phyloP scores from a whole-genome alignment of 768 basidiomycete genomes.

The Podaxis mareebaensis region DNA sequence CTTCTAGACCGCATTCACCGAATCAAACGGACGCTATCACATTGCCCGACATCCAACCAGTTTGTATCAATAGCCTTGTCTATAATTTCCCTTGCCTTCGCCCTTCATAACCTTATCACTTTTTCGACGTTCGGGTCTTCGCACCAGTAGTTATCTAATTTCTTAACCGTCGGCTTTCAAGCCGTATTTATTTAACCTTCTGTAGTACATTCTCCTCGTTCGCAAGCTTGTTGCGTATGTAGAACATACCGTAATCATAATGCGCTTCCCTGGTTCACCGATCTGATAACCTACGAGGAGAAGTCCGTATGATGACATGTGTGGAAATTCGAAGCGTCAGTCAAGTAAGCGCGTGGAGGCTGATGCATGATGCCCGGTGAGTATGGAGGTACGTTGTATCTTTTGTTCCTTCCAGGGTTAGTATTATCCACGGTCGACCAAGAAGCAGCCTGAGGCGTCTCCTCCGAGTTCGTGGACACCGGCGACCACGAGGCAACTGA shows the following conservation, averaged over 20 bases:
- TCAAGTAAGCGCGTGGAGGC: background rate
- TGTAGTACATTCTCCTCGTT: constrained; percentile 2
- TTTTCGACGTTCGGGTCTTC: background rate
- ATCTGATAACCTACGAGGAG: constrained; percentile 13
- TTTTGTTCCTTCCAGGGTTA: background rate
- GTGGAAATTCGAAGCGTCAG: constrained; percentile 9
- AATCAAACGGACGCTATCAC: constrained; percentile 27
- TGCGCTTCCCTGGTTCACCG: background rate
- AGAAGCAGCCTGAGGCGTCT: too few species aligned
- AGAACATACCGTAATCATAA: constrained; percentile 15
- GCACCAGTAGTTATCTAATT: background rate
- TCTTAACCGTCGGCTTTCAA: background rate
- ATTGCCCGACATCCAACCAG: constrained; percentile 10
- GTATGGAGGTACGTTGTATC: constrained; percentile 11
- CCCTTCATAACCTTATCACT: background rate
- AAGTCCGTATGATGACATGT: background rate
- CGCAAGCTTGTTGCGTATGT: constrained; percentile 10
- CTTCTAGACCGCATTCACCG: constrained; percentile 28
- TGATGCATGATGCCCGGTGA: constrained; percentile 10
- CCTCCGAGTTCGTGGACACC: background rate
- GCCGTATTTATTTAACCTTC: constrained; percentile 6
- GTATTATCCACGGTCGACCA: background rate
- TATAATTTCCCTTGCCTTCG: constrained; percentile 7
- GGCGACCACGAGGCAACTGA: background rate
- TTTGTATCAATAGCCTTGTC: constrained; percentile 26